A percentile compares a stretch with the other conserved stretches of the same genome.
These are phyloP conservation scores for Gloeophyllum trabeum DNA, from an alignment of 768 basidiomycete species.

Conservation along the genomic window DNA sequence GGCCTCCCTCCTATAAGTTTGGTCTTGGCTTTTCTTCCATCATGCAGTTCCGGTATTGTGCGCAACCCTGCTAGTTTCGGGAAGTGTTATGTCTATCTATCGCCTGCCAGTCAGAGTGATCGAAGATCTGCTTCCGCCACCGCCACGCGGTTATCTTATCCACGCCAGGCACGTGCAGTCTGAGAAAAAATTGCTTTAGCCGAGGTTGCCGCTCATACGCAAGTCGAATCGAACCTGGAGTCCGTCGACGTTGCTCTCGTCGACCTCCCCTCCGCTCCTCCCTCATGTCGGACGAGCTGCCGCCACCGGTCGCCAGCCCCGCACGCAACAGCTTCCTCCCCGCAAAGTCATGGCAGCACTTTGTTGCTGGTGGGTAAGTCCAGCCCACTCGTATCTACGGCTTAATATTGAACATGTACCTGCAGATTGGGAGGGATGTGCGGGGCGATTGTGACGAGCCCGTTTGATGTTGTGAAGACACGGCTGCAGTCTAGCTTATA, in stretches of 20 bases:
- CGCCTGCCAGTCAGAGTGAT: no score
- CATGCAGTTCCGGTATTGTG: no score
- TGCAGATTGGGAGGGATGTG: slow-evolving; percentile 91
- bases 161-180: background rate
- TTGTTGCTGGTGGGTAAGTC: slow-evolving; percentile 79
- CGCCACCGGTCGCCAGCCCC: background rate
- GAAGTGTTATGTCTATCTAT: no score
- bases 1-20: no score
- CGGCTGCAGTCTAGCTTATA: slow-evolving; percentile 90
- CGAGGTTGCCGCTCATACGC: no score
- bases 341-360: slow-evolving; percentile 75
- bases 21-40: no score
- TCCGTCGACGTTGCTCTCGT: background rate
- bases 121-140: no score
- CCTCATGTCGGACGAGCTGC: background rate
- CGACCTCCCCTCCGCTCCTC: background rate
- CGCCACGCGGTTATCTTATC: slow-evolving; percentile 1
- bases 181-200: background rate
- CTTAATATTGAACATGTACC: slow-evolving; percentile 4
- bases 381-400: background rate
- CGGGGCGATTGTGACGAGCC: slow-evolving; percentile 92
- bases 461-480: slow-evolving; percentile 98
- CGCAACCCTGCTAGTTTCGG: no score
- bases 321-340: slow-evolving; percentile 31
- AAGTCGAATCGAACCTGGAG: background rate